Conservation (phyloP, 2,329 filamentous ascomycete species). For the Basipetospora chlamydospora region DNA sequence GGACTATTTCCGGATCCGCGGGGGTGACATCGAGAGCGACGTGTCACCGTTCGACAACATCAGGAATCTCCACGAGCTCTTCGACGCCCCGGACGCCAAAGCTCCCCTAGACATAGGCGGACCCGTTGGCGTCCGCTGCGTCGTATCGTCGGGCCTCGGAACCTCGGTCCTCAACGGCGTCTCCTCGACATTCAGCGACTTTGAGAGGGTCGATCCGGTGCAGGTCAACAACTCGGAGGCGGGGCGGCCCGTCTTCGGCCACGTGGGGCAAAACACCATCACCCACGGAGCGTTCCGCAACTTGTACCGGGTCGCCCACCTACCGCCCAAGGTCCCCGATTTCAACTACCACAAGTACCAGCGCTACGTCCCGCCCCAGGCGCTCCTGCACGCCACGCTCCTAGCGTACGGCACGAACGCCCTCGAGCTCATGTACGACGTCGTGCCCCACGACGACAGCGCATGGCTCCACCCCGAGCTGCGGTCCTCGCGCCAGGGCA, state of each 20-base stretch:
- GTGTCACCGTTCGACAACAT: too few relatives aligned
- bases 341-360: background rate
- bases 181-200: slow-evolving; percentile 5
- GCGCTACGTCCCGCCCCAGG: background rate
- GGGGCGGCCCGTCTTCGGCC: background rate
- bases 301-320: background rate
- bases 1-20: background rate
- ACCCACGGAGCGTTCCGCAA: too few relatives aligned
- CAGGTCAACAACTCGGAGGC: too few relatives aligned
- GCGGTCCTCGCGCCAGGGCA: background rate
- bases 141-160: slow-evolving; percentile 3
- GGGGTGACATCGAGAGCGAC: too few relatives aligned
- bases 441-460: background rate
- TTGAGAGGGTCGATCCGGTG: background rate
- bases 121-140: slow-evolving; percentile 6
- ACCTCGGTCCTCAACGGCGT: slow-evolving; percentile 1
- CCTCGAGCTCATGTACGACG: background rate
- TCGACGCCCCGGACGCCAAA: background rate
- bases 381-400: background rate
- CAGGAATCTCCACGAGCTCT: background rate
- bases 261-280: background rate
- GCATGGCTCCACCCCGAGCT: background rate
- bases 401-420: background rate
- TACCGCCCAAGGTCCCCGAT: background rate
- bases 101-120: background rate